Conservation (phyloP, 1,284 basidiomycete genomes). For the Anthracocystis setariae region DNA sequence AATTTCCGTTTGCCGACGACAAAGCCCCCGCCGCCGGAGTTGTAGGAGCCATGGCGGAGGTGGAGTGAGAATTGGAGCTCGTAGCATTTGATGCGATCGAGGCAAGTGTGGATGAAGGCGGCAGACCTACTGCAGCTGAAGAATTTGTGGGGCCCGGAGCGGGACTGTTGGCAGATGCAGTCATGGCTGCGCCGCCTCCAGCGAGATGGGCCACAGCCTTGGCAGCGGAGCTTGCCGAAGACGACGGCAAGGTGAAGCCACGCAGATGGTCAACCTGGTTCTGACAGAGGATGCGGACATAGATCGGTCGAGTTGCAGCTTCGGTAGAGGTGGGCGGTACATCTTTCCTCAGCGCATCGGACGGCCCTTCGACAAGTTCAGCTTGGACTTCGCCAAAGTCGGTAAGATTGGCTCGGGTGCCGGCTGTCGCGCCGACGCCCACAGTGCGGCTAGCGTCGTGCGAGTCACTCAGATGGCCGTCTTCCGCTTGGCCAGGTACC, state of each 20-base stretch:
- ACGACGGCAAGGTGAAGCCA: conserved; percentile 24
- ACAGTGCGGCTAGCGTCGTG: neutral
- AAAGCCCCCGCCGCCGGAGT: conserved; percentile 22
- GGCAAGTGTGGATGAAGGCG: conserved; percentile 31
- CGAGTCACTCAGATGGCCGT: neutral
- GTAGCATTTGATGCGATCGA: conserved; percentile 53
- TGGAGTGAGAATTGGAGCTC: conserved; percentile 41
- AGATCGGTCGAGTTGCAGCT: conserved; percentile 25
- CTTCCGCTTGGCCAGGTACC: conserved; percentile 31
- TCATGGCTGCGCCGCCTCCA: conserved; percentile 19
- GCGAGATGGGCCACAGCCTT: conserved; percentile 35
- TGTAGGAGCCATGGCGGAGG: conserved; percentile 15
- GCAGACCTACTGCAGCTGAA: conserved; percentile 25
- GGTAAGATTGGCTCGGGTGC: conserved; percentile 12
- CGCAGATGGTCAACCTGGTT: conserved; percentile 57
- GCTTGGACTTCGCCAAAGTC: conserved; percentile 39
- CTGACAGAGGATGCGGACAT: conserved; percentile 55
- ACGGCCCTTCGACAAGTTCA: conserved; percentile 21
- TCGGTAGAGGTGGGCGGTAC: conserved; percentile 3
- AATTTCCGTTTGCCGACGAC: conserved; percentile 5
- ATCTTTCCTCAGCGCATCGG: conserved; percentile 3
- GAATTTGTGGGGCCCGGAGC: conserved; percentile 7
- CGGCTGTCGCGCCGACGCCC: neutral
- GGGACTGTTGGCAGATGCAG: conserved; percentile 10
- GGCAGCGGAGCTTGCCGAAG: conserved; percentile 13